These are phyloP conservation scores for Casuarina glauca DNA, from an alignment of 306 rosid genomes.

Conservation along the genomic window DNA sequence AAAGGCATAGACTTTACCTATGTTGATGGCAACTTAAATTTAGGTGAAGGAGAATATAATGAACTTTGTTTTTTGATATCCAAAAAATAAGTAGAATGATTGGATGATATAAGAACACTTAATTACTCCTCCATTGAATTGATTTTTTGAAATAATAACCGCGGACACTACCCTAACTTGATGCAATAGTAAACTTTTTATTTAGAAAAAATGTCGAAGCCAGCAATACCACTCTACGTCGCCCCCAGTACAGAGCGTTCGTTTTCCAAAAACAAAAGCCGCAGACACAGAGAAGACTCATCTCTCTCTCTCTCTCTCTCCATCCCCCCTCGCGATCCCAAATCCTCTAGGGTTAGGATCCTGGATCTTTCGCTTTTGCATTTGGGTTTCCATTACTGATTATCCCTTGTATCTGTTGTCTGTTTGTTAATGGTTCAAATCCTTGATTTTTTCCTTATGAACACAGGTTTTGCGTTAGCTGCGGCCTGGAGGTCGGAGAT, in stretches of 20 bases:
- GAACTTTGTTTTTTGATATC: too few species aligned
- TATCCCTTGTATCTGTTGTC: constrained; percentile 9
- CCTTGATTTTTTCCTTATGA: background rate
- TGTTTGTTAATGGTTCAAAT: constrained; percentile 8
- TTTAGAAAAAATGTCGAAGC: background rate
- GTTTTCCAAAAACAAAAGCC: constrained; percentile 45
- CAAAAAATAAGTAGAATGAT: too few species aligned
- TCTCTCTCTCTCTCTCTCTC: constrained; percentile 33
- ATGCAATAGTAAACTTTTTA: too few species aligned
- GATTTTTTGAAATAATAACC: too few species aligned
- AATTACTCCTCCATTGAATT: too few species aligned
- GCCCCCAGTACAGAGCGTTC: constrained; percentile 39
- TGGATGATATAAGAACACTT: too few species aligned
- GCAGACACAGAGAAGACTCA: constrained; percentile 32
- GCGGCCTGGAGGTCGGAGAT: constrained; percentile 58
- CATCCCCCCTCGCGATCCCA: constrained; percentile 60
- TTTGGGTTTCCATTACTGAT: background rate
- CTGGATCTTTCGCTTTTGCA: constrained; percentile 14
- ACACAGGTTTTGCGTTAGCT: constrained; percentile 42
- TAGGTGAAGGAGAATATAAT: too few species aligned
- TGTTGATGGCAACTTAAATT: too few species aligned
- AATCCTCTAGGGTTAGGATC: constrained; percentile 67
- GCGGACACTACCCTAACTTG: too few species aligned
- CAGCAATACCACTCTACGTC: constrained; percentile 55
- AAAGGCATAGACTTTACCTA: too few species aligned